Conservation (phyloP, 768 basidiomycete species). For the Gymnopilus junonius region DNA sequence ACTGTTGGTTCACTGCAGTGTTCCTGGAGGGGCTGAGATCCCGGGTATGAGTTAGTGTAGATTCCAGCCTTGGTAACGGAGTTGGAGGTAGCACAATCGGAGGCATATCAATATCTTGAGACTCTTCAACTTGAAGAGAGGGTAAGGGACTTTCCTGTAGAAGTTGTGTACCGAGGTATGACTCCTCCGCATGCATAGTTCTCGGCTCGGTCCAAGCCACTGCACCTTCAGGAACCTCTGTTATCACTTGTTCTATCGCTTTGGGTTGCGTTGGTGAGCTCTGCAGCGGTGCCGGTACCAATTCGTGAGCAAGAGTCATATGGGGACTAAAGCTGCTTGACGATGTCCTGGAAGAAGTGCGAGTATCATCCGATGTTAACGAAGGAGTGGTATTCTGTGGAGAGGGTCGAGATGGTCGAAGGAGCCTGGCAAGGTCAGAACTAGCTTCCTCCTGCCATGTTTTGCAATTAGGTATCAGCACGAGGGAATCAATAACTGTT, state of each 20-base stretch:
- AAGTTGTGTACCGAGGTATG: neutral
- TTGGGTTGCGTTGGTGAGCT: neutral
- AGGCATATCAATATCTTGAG: neutral
- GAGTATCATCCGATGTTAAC: slow-evolving; percentile 10
- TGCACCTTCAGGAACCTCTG: neutral
- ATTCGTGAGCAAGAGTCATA: neutral
- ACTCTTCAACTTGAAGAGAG: neutral
- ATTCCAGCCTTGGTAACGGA: neutral
- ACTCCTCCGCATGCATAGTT: neutral
- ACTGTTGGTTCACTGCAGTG: neutral
- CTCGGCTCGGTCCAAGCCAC: neutral
- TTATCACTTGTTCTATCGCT: neutral
- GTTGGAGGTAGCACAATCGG: neutral
- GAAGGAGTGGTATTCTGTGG: slow-evolving; percentile 10
- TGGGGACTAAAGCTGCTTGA: slow-evolving; percentile 1
- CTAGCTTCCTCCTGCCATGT: slow-evolving; percentile 10
- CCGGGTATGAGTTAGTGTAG: neutral
- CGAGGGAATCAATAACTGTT: neutral
- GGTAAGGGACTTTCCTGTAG: neutral
- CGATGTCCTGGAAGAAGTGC: slow-evolving; percentile 7
- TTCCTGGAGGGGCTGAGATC: neutral
- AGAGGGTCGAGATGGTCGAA: neutral
- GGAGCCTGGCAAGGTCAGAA: neutral
- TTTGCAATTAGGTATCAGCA: neutral
- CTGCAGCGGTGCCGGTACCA: neutral